Conservation (phyloP, 139 green algal genomes). For the Astrephomene gubernaculifera region DNA sequence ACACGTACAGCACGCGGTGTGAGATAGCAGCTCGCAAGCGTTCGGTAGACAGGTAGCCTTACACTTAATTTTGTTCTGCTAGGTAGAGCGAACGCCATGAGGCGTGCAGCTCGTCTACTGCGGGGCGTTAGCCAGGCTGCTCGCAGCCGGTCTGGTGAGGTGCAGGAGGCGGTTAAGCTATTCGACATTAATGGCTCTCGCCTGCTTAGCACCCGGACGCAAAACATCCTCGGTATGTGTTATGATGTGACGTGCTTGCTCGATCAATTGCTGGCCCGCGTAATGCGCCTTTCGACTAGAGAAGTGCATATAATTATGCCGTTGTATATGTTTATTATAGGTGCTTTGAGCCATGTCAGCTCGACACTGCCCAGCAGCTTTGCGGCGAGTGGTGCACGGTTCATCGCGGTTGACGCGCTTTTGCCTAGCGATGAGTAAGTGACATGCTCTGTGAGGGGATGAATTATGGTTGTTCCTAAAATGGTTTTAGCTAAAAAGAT, state of each 20-base stretch:
- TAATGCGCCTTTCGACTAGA: no score
- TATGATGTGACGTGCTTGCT: no score
- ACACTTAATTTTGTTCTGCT: background rate
- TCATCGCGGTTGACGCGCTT: constrained; percentile 81
- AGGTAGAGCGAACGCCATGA: constrained; percentile 12
- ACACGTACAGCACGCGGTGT: no score
- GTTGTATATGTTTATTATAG: constrained; percentile 1
- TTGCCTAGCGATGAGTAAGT: constrained; percentile 83
- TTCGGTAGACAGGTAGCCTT: no score
- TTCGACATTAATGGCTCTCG: constrained; percentile 37
- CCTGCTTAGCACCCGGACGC: background rate
- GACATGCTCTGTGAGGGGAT: no score
- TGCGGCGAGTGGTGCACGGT: constrained; percentile 54
- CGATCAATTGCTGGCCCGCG: no score
- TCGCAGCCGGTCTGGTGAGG: background rate
- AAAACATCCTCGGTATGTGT: constrained; percentile 1
- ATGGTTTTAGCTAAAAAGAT: no score
- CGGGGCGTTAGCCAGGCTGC: constrained; percentile 26
- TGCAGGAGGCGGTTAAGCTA: constrained; percentile 28
- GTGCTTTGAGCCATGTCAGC: constrained; percentile 19
- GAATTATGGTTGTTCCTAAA: no score
- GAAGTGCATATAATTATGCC: no score
- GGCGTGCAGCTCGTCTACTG: constrained; percentile 34
- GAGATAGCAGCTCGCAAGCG: no score
- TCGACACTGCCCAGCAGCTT: constrained; percentile 32